Evolutionary conservation across 73 alveolate genomes (phyloP), one percentile per base, ranked within the genome.

Genomic region (Paramecium sonneborni): DNA sequence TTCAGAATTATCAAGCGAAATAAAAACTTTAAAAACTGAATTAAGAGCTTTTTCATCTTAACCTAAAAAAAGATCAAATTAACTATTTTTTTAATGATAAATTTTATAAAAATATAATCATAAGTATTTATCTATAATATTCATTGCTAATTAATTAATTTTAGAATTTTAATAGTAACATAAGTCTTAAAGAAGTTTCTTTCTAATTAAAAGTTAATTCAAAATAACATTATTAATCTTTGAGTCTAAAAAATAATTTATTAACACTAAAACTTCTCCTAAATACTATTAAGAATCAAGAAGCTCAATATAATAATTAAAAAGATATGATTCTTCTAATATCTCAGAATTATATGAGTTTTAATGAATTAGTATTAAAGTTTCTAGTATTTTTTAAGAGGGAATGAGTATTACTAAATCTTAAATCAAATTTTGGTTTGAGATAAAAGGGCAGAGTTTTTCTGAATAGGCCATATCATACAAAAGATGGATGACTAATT

Each of bases 41-140:
- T 46, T 62, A 0, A 26, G 84, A 62, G 44, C 84, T 6, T 62
- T 62, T 62, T 62, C 84, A 26, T 30, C 44, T 32, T 62, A 62
- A 62, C 84, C 84, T 62, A 62, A 62, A 62, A 62, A 32, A 62
- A 24, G 44, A 62, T 62, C 84, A 62, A 62, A 62, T 62, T 62
- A 62, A 62, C 44, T 62, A 62, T 62, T 62, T 6, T 62, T 62
- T 62, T 62, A 43, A 62, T 62, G 84, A 52, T 52, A 52, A 52
- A 62, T 30, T 62, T 6, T 23, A 30, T 62, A 62, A 62, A 4
- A 62, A 23, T 23, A 23, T 23, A 57, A 57, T 57, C 76, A 57
- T 11, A 57, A 57, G 76, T 21, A 57, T 57, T 57, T 21, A 57
- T 21, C 37, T 9, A 28, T 15, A 44, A 52, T 52, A 18, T n/a